Evolutionary conservation across 2,329 filamentous ascomycete genomes (phyloP).

Genomic region (Phaeophleospora eucalypticola): DNA sequence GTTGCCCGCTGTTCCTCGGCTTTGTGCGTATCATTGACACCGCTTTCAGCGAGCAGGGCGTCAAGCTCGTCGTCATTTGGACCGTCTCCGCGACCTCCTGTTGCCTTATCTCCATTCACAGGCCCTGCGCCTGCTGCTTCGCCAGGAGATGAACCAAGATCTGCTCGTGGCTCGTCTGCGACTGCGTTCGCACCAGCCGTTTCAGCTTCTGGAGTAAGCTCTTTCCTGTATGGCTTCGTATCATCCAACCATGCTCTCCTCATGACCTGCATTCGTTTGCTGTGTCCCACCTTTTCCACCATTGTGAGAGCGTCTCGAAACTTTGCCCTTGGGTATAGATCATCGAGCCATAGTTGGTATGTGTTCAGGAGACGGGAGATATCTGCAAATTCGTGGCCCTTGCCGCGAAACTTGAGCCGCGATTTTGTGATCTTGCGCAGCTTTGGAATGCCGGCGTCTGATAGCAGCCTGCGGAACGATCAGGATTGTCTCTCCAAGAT

Average conservation of each 20-base stretch:
- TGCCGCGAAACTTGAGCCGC: slow-evolving; percentile 77
- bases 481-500: not conserved
- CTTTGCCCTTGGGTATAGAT: slow-evolving; percentile 89
- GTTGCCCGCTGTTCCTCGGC: not conserved
- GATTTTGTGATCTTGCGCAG: slow-evolving; percentile 67
- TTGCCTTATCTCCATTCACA: not conserved
- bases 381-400: slow-evolving; percentile 93
- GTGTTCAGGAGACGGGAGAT: slow-evolving; percentile 75
- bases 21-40: not conserved
- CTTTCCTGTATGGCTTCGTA: slow-evolving; percentile 49
- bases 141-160: not conserved
- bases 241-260: slow-evolving; percentile 83
- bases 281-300: slow-evolving; percentile 90
- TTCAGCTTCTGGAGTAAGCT: slow-evolving; percentile 16
- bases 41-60: slow-evolving; percentile 20
- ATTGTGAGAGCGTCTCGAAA: slow-evolving; percentile 86
- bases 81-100: too few relatives aligned
- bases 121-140: not conserved
- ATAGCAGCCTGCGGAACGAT: slow-evolving; percentile 62
- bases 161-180: not conserved
- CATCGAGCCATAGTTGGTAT: slow-evolving; percentile 96
- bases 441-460: slow-evolving; percentile 76
- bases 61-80: slow-evolving; percentile 23
- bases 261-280: slow-evolving; percentile 68
- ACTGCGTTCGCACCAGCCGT: slow-evolving; percentile 6